Evolutionary conservation across 2,329 filamentous ascomycete species (phyloP).

Genomic region (Arthrinium puccinioides): DNA sequence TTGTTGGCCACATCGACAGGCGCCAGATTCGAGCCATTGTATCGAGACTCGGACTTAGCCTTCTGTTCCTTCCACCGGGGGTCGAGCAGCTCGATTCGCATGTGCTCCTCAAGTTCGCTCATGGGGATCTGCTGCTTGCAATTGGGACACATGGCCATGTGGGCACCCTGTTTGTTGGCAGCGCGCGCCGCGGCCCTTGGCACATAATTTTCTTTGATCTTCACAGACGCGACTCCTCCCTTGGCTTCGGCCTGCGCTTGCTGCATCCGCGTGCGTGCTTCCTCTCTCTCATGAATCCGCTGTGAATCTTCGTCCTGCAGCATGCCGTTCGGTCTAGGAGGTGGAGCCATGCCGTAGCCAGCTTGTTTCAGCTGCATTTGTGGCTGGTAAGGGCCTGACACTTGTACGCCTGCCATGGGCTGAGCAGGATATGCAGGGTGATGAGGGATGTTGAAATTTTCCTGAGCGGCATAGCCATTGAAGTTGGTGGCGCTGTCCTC

Average conservation of each 20-base stretch:
- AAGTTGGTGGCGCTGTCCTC: constrained; percentile 52
- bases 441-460: constrained; percentile 34
- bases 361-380: constrained; percentile 30
- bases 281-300: constrained; percentile 55
- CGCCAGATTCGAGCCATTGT: constrained; percentile 77
- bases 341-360: constrained; percentile 24
- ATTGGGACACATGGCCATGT: constrained; percentile 80
- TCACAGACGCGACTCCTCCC: constrained; percentile 63
- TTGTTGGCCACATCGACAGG: constrained; percentile 88
- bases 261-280: constrained; percentile 57
- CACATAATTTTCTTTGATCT: constrained; percentile 89
- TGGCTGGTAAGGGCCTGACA: constrained; percentile 20
- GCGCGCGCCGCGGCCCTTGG: constrained; percentile 71
- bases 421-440: constrained; percentile 35
- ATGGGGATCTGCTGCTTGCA: constrained; percentile 86
- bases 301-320: constrained; percentile 56
- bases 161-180: constrained; percentile 55
- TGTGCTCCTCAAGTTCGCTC: constrained; percentile 83
- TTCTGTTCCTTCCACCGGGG: constrained; percentile 95
- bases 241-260: constrained; percentile 74
- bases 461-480: constrained; percentile 37
- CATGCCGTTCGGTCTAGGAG: constrained; percentile 25
- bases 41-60: constrained; percentile 78
- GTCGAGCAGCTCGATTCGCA: constrained; percentile 90
- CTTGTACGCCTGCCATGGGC: constrained; percentile 4